Percentiles rank a stretch among this genome's conserved stretches.
phyloP scores from a whole-genome alignment of 129 eudicot genomes.

The Dittrichia graveolens region DNA sequence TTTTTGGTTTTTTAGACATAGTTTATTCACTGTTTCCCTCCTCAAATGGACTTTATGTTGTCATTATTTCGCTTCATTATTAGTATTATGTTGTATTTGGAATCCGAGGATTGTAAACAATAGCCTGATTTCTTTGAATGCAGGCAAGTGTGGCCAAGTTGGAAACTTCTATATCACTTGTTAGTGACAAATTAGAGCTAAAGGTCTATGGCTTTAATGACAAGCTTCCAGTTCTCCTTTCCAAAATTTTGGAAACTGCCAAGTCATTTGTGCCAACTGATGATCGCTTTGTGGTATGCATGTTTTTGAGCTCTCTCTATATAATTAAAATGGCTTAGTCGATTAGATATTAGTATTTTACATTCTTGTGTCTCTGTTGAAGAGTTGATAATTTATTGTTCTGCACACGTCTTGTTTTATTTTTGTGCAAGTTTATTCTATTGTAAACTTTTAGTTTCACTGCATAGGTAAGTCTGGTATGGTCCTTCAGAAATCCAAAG shows the following conservation, averaged over 20 bases:
- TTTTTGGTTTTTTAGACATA: neutral
- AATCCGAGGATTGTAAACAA: constrained; percentile 8
- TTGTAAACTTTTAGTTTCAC: too few relatives aligned
- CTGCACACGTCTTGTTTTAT: too few relatives aligned
- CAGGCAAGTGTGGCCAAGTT: constrained; percentile 95
- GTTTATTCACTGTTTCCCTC: neutral
- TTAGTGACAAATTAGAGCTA: constrained; percentile 83
- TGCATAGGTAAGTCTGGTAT: too few relatives aligned
- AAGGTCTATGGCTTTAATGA: constrained; percentile 95
- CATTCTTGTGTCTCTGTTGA: neutral
- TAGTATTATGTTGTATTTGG: constrained; percentile 19
- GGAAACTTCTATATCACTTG: constrained; percentile 87
- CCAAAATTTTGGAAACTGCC: constrained; percentile 67
- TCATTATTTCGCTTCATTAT: constrained; percentile 5
- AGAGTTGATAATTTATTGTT: constrained; percentile 1
- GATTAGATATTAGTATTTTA: constrained; percentile 1
- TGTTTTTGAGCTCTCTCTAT: neutral
- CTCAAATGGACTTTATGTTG: neutral
- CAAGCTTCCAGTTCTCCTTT: constrained; percentile 85
- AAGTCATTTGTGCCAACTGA: constrained; percentile 74
- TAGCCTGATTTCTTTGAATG: constrained; percentile 16
- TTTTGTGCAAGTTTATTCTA: too few relatives aligned
- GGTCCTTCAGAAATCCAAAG: too few relatives aligned
- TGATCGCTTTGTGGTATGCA: constrained; percentile 83
- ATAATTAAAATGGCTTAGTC: neutral